Percentiles rank a stretch among this genome's conserved stretches.
phyloP scores from a whole-genome alignment of 129 eudicot genomes.

The Pseudognaphalium luteoalbum region DNA sequence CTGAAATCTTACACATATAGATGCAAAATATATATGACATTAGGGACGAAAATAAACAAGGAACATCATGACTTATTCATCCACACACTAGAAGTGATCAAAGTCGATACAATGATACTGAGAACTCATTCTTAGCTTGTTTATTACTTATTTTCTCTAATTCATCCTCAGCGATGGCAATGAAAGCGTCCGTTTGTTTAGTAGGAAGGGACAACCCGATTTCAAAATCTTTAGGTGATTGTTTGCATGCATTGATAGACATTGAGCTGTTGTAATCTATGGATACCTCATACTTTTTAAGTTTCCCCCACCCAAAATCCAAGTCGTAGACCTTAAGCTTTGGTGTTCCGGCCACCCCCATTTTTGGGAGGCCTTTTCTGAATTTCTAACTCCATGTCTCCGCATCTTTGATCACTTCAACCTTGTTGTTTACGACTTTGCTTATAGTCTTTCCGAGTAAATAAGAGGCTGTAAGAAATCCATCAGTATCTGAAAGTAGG shows the following conservation, averaged over 20 bases:
- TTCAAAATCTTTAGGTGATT: not conserved
- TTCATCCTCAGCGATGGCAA: not conserved
- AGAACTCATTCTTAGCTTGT: not conserved
- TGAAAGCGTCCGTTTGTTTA: not conserved
- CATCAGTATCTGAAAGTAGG: not conserved
- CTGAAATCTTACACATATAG: not conserved
- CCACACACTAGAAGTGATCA: not conserved
- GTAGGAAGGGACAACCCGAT: not conserved
- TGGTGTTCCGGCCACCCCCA: not conserved
- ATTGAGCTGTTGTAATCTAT: not conserved
- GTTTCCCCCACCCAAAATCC: slow-evolving; percentile 11
- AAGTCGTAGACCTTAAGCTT: slow-evolving; percentile 1
- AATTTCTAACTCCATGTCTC: not conserved
- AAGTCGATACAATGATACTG: not conserved
- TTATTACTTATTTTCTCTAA: not conserved
- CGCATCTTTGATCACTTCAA: not conserved
- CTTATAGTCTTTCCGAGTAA: not conserved
- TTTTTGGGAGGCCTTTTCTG: not conserved
- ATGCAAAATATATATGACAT: not conserved
- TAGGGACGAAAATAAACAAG: not conserved
- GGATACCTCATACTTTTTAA: not conserved
- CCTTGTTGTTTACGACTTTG: not conserved
- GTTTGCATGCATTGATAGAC: not conserved
- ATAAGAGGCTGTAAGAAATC: not conserved
- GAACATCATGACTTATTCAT: not conserved